These are phyloP conservation scores for Anisogramma anomala DNA, from an alignment of 2,329 filamentous ascomycete genomes.

Conservation along the genomic window DNA sequence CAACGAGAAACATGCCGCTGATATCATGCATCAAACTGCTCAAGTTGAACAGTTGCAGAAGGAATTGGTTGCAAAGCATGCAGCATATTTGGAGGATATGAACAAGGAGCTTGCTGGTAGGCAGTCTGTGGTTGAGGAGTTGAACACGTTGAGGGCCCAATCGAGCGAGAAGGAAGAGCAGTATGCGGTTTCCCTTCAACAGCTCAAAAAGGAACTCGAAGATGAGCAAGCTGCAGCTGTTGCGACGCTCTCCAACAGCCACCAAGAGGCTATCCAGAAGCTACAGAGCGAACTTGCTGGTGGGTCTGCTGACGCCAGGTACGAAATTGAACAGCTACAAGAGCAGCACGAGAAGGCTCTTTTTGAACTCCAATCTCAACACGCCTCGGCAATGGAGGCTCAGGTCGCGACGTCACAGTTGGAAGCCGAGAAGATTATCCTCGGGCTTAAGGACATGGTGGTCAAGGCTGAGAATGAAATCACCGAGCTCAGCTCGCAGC, in stretches of 20 bases:
- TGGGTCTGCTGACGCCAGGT: constrained; percentile 24
- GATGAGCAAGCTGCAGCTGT: constrained; percentile 34
- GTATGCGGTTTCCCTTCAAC: constrained; percentile 26
- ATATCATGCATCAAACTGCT: constrained; percentile 16
- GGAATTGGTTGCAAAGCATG: constrained; percentile 19
- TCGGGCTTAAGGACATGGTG: constrained; percentile 29
- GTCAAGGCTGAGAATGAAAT: constrained; percentile 36
- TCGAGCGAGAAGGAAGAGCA: constrained; percentile 25
- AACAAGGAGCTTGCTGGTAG: constrained; percentile 25
- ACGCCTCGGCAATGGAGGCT: constrained; percentile 25
- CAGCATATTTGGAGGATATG: constrained; percentile 26
- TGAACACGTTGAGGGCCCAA: constrained; percentile 21
- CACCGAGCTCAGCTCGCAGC: constrained; percentile 38
- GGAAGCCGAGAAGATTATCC: constrained; percentile 27
- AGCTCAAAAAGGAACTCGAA: constrained; percentile 30
- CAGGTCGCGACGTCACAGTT: constrained; percentile 26
- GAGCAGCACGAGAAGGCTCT: constrained; percentile 27
- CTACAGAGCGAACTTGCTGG: constrained; percentile 26
- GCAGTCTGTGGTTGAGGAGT: constrained; percentile 22
- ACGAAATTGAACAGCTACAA: constrained; percentile 27
- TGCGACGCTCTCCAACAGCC: constrained; percentile 32
- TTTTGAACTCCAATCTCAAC: constrained; percentile 32
- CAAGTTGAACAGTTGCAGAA: constrained; percentile 10
- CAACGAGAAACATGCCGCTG: constrained; percentile 22
- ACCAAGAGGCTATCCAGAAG: constrained; percentile 30